phyloP scores from a whole-genome alignment of 192 early-diverging fungal genomes.

The Backusella parvicylindrica region DNA sequence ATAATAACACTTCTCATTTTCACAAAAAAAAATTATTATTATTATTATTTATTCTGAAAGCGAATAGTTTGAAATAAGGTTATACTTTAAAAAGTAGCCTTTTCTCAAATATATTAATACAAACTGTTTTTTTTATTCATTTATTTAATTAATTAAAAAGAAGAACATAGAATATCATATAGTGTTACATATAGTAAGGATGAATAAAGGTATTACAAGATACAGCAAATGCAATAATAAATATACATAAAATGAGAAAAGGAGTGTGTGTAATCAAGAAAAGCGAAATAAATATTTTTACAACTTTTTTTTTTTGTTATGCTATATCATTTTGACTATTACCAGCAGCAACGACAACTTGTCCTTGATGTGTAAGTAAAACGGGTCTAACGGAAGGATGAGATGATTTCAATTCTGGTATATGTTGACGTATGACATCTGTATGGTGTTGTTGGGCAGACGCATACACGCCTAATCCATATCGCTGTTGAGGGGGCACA shows the following conservation, averaged over 20 bases:
- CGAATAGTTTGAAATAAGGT: not conserved
- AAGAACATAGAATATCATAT: not conserved
- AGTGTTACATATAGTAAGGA: not conserved
- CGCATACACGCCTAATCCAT: constrained; percentile 14
- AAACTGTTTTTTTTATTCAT: not conserved
- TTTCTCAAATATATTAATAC: not conserved
- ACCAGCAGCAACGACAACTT: constrained; percentile 7
- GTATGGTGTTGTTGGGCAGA: constrained; percentile 16
- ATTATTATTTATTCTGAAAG: not conserved
- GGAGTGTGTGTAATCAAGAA: not conserved
- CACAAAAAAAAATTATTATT: not conserved
- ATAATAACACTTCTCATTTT: not conserved
- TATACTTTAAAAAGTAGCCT: not conserved
- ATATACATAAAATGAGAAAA: not conserved
- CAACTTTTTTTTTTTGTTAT: not conserved
- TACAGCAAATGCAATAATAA: constrained; percentile 2
- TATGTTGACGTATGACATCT: constrained; percentile 18
- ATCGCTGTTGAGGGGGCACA: not conserved
- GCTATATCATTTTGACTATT: not conserved
- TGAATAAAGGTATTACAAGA: not conserved
- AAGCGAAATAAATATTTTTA: not conserved
- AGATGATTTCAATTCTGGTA: not conserved
- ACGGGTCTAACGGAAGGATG: not conserved
- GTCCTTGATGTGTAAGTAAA: constrained; percentile 9
- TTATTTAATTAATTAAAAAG: not conserved